Base-by-base conservation (phyloP, 148 eudicot genomes). In the Diospyros kaki region DNA sequence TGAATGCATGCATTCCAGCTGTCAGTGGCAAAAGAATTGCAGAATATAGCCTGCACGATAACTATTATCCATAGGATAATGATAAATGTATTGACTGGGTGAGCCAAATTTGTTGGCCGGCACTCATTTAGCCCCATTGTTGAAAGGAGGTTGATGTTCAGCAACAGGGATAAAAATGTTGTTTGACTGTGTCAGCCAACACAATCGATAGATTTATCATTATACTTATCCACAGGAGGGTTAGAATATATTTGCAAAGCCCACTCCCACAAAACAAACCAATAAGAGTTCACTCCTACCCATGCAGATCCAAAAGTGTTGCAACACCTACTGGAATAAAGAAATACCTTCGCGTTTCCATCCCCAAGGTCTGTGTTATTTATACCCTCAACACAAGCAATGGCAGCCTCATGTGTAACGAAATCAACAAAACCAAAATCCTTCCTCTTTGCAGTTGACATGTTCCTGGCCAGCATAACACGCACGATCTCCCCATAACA, bases 341-440 rank as follows among this genome's bases (percentile, higher is more conserved):
- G 44, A 13, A 75, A 69, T 84, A 90, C 95, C 95, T 91, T 93
- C 9, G 79, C 78, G 77, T 79, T 87, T 58, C 90, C 98, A 75
- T 93, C 92, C 64, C 77, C 84, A 71, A 93, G 70, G 50, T 89
- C 88, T 74, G 69, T 86, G 17, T 67, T 81, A 73, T 93, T 93
- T 62, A 90, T 77, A 54, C 85, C 92, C 75, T 86, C 93, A 60
- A 90, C 87, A 75, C 93, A 93, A 75, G 98, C 84, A 83, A 90
- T 70, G 15, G 98, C 98, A 80, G 93, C 89, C 75, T 90, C 98
- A 80, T 90, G 98, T 5, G 90, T 80, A 7, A 73, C 81, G 67
- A 86, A 93, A 79, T 90, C 96, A 74, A 93, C 91, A 93, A 93
- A 93, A 66, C 96, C 98, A 85, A 86, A 93, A 89, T 93, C 98